Conservation (phyloP, 1,284 basidiomycete genomes). For the Fomitopsis schrenkii region DNA sequence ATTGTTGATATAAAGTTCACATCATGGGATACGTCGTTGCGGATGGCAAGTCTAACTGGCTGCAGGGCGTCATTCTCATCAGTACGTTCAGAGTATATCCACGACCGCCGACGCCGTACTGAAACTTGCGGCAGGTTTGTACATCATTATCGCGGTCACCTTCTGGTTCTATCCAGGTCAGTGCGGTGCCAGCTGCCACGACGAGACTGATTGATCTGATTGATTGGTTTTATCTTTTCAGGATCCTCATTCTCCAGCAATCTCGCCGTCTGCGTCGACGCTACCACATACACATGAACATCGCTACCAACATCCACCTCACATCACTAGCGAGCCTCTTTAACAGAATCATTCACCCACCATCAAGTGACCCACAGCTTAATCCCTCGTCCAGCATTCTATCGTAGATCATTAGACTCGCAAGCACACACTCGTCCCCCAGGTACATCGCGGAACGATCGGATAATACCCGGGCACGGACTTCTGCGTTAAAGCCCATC, state of each 20-base stretch:
- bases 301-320: not conserved
- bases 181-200: not conserved
- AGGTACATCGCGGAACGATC: not conserved
- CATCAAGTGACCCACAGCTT: not conserved
- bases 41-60: constrained; percentile 85
- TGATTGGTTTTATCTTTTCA: constrained; percentile 1
- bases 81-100: constrained; percentile 16
- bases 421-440: not conserved
- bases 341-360: not conserved
- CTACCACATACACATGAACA: not conserved
- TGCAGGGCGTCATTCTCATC: constrained; percentile 58
- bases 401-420: not conserved
- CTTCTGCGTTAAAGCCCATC: not conserved
- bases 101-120: not conserved
- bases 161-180: constrained; percentile 66
- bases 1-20: constrained; percentile 43
- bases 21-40: constrained; percentile 80
- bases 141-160: constrained; percentile 61
- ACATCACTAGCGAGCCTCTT: not conserved
- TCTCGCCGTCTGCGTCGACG: constrained; percentile 28
- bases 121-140: constrained; percentile 39
- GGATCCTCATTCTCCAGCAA: constrained; percentile 35
- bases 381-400: not conserved
- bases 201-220: not conserved
- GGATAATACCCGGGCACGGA: not conserved